Base-by-base conservation (phyloP, 192 early-diverging fungal species). In the Obelidium mucronatum region DNA sequence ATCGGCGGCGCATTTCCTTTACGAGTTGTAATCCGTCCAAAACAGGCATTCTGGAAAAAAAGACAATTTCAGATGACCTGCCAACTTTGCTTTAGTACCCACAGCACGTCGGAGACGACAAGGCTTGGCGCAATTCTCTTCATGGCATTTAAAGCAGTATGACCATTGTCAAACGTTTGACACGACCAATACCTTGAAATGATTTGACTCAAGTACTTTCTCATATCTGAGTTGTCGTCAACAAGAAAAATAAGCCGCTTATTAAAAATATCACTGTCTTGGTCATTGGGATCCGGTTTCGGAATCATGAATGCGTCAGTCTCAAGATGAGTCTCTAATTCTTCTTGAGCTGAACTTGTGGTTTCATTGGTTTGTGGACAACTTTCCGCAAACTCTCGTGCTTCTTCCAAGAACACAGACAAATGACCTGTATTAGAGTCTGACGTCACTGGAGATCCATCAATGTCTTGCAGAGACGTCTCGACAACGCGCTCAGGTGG, bases 11-110 rank as follows among this genome's bases (percentile, higher is more conserved):
- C 33, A 91, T 64, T 3, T 60, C 74, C 59, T 79, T 78, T 1
- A 87, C 61, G 13, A 91, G 68, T 17, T 83, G 82, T 36, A 84
- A 83, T 2, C 90, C 90, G 73, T 89, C 83, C 84, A 91, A 81
- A n/a, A 85, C 82, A 0, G 90, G 90, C 90, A 91, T 91, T 62
- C n/a, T n/a, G n/a, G n/a, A n/a, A n/a, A n/a, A n/a, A n/a, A n/a
- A n/a, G n/a, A n/a, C n/a, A n/a, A n/a, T n/a, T n/a, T n/a, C n/a
- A n/a, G n/a, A n/a, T n/a, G n/a, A n/a, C n/a, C n/a, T n/a, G n/a
- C n/a, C n/a, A n/a, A n/a, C n/a, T n/a, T n/a, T n/a, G n/a, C n/a
- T n/a, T n/a, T n/a, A n/a, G n/a, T n/a, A n/a, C n/a, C n/a, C n/a
- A n/a, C n/a, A 82, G 35, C 30, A 74, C 61, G 35, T 74, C 73